phyloP scores from a whole-genome alignment of 2,329 filamentous ascomycete species.

The Ceratocystiopsis sp. region DNA sequence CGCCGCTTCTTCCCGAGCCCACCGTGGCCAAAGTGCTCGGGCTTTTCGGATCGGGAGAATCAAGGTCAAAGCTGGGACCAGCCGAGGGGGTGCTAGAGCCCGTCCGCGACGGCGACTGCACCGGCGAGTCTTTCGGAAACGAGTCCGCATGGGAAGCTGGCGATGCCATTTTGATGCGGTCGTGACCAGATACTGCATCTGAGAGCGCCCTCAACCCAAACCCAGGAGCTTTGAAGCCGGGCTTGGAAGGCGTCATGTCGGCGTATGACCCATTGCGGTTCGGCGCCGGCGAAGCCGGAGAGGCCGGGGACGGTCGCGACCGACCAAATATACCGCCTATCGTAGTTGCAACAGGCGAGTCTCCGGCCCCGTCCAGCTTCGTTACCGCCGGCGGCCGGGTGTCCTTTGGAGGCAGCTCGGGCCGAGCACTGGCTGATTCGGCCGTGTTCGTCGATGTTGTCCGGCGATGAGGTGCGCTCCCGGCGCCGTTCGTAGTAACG shows the following conservation, averaged over 20 bases:
- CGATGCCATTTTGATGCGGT: slow-evolving; percentile 33
- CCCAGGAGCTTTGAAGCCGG: slow-evolving; percentile 30
- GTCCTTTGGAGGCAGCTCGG: slow-evolving; percentile 35
- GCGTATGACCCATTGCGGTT: slow-evolving; percentile 28
- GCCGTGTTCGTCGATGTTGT: slow-evolving; percentile 43
- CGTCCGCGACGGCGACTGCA: slow-evolving; percentile 53
- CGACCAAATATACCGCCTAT: too few relatives aligned
- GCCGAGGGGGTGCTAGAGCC: slow-evolving; percentile 55
- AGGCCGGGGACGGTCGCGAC: too few relatives aligned
- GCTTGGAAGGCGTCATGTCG: slow-evolving; percentile 31
- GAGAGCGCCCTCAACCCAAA: slow-evolving; percentile 73
- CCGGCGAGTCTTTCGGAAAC: slow-evolving; percentile 31
- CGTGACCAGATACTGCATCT: slow-evolving; percentile 44
- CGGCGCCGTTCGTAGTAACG: slow-evolving; percentile 20
- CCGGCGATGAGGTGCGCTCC: slow-evolving; percentile 32
- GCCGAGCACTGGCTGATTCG: slow-evolving; percentile 28
- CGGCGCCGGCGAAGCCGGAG: slow-evolving; percentile 21
- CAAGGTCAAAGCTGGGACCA: slow-evolving; percentile 58
- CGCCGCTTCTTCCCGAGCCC: slow-evolving; percentile 26
- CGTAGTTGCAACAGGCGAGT: not conserved
- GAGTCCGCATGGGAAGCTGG: slow-evolving; percentile 33
- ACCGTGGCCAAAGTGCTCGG: slow-evolving; percentile 31
- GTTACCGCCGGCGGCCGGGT: slow-evolving; percentile 39
- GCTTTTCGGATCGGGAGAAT: slow-evolving; percentile 51
- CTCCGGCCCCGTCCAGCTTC: slow-evolving; percentile 31